phyloP scores from a whole-genome alignment of 305 asterid species.

The Vinca major region DNA sequence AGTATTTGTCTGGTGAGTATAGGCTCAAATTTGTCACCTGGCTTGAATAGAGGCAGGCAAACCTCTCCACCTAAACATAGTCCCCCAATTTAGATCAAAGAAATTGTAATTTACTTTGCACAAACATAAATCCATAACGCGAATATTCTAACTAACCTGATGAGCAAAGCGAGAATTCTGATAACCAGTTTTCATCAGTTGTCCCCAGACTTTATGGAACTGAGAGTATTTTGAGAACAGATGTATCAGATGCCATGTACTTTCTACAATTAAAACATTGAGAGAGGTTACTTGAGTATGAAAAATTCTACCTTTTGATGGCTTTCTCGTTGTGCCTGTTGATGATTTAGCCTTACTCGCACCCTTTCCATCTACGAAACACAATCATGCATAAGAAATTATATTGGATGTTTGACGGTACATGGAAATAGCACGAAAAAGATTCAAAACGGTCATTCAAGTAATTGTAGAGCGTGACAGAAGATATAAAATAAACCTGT shows the following conservation, averaged over 20 bases:
- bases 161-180: slow-evolving; percentile 98
- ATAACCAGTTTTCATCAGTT: slow-evolving; percentile 93
- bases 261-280: no score
- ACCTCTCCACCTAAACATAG: slow-evolving; percentile 73
- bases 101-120: background rate
- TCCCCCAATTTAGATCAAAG: background rate
- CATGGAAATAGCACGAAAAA: background rate
- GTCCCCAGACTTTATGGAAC: slow-evolving; percentile 99
- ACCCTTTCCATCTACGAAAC: slow-evolving; percentile 49
- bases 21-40: slow-evolving; percentile 76
- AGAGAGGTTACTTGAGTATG: no score
- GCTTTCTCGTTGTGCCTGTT: slow-evolving; percentile 57
- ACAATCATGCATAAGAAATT: slow-evolving; percentile 1
- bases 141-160: slow-evolving; percentile 42
- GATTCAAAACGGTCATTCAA: background rate
- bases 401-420: background rate
- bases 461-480: no score
- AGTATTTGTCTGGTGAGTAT: slow-evolving; percentile 84
- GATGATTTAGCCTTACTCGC: slow-evolving; percentile 58
- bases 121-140: background rate
- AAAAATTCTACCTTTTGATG: slow-evolving; percentile 54
- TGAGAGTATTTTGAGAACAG: slow-evolving; percentile 24
- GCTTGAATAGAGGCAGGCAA: slow-evolving; percentile 90
- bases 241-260: no score
- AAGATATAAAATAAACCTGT: slow-evolving; percentile 41